A percentile compares a stretch with the other conserved stretches of the same genome.
These are phyloP conservation scores for Rugonectria rugulosa DNA, from an alignment of 2,329 filamentous ascomycete genomes.

Conservation along the genomic window DNA sequence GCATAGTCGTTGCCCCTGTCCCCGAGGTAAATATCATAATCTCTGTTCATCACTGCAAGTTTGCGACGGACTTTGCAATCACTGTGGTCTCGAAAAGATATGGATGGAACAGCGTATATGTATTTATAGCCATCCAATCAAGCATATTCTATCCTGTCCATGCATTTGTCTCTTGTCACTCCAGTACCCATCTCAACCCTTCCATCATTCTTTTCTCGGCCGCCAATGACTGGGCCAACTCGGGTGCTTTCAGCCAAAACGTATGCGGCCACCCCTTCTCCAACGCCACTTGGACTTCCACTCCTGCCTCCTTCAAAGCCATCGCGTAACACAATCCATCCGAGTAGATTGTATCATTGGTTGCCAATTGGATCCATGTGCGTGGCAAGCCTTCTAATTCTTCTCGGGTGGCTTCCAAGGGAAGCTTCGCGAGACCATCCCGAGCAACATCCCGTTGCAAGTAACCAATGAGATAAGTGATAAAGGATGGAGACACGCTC, in stretches of 20 bases:
- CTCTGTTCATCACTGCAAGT: no score
- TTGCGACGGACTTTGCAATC: no score
- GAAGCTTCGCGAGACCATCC: conserved; percentile 51
- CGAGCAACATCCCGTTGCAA: conserved; percentile 46
- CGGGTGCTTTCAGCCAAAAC: conserved; percentile 57
- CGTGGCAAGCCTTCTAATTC: conserved; percentile 46
- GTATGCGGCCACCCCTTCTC: conserved; percentile 59
- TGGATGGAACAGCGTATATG: no score
- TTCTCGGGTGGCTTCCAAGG: conserved; percentile 46
- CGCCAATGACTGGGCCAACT: conserved; percentile 48
- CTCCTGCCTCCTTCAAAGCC: conserved; percentile 47
- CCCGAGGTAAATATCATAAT: no score
- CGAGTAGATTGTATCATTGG: conserved; percentile 60
- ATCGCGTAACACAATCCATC: conserved; percentile 60
- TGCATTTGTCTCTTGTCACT: neutral
- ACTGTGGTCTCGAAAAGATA: no score
- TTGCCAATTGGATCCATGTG: conserved; percentile 59
- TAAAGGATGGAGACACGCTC: conserved; percentile 48
- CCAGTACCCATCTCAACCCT: conserved; percentile 51
- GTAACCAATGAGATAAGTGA: conserved; percentile 43
- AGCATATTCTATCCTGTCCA: neutral
- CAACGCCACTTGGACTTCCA: conserved; percentile 51
- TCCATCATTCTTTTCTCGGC: conserved; percentile 53
- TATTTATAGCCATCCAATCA: neutral
- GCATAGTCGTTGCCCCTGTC: no score